Percentiles rank a stretch among this genome's conserved stretches.
These are phyloP conservation scores for Plectosphaerella cucumerina DNA, from an alignment of 2,329 filamentous ascomycete genomes.

Conservation along the genomic window DNA sequence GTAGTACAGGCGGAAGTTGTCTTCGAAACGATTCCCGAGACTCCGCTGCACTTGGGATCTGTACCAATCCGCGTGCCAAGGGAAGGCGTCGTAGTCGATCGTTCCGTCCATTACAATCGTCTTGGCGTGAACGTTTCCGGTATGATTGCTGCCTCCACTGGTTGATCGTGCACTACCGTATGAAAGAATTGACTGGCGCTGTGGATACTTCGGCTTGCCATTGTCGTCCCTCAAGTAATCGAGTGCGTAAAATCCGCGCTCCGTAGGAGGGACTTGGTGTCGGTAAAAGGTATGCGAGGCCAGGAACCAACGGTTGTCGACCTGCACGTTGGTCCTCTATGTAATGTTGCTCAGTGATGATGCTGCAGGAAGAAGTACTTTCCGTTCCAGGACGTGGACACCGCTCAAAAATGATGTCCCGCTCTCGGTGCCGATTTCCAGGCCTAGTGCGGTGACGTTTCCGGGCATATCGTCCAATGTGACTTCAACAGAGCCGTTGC, in stretches of 20 bases:
- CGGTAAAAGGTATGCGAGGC: slow-evolving; percentile 10
- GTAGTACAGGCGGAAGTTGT: slow-evolving; percentile 15
- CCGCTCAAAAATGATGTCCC: background rate
- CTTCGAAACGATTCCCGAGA: slow-evolving; percentile 6
- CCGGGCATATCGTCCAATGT: background rate
- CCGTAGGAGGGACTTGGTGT: slow-evolving; percentile 10
- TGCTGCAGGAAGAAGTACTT: background rate
- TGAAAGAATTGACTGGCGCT: slow-evolving; percentile 4
- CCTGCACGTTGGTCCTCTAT: background rate
- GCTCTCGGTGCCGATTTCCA: background rate
- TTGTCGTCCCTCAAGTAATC: slow-evolving; percentile 4
- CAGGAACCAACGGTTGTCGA: slow-evolving; percentile 11
- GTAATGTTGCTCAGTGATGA: background rate
- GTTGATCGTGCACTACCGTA: background rate
- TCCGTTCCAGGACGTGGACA: background rate
- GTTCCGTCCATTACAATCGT: slow-evolving; percentile 15
- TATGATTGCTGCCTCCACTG: slow-evolving; percentile 1
- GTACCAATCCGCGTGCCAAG: slow-evolving; percentile 20
- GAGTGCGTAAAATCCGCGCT: slow-evolving; percentile 5
- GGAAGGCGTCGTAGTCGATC: slow-evolving; percentile 15
- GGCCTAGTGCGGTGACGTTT: background rate
- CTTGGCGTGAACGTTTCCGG: slow-evolving; percentile 14
- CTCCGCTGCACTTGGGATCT: slow-evolving; percentile 9
- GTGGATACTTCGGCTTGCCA: slow-evolving; percentile 8
- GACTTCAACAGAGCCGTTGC: background rate